phyloP scores from a whole-genome alignment of 2,329 filamentous ascomycete species.

The Xylogone sp. region DNA sequence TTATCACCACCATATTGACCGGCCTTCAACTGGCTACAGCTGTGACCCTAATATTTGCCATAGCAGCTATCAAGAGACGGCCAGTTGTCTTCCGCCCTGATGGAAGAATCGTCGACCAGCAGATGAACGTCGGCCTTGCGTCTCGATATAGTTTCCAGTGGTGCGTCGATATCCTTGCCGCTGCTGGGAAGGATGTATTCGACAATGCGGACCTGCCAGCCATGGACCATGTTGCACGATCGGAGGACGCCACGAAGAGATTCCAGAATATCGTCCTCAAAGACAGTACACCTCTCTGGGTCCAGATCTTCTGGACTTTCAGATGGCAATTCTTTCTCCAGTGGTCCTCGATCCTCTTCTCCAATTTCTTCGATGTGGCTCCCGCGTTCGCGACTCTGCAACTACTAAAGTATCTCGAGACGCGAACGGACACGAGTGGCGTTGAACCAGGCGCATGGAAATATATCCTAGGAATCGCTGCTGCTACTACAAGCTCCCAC shows the following conservation, averaged over 20 bases:
- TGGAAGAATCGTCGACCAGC: constrained; percentile 54
- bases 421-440: constrained; percentile 9
- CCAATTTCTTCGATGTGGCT: constrained; percentile 10
- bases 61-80: constrained; percentile 51
- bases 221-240: constrained; percentile 49
- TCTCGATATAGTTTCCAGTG: constrained; percentile 63
- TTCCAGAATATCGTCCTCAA: constrained; percentile 43
- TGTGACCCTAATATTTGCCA: constrained; percentile 3
- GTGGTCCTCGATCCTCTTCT: constrained; percentile 25
- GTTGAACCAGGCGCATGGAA: constrained; percentile 14
- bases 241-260: constrained; percentile 42
- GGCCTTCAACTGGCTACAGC: constrained; percentile 11
- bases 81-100: constrained; percentile 60
- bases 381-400: constrained; percentile 17
- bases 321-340: constrained; percentile 50
- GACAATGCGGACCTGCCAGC: constrained; percentile 58
- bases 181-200: constrained; percentile 55
- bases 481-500: constrained; percentile 8
- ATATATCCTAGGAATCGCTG: constrained; percentile 13
- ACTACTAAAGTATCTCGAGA: constrained; percentile 17
- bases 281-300: constrained; percentile 49
- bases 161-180: constrained; percentile 49
- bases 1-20: constrained; percentile 4
- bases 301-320: constrained; percentile 52
- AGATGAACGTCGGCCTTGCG: constrained; percentile 56